Conservation (phyloP, 257 asterid genomes). For the Leptodermis oblonga region DNA sequence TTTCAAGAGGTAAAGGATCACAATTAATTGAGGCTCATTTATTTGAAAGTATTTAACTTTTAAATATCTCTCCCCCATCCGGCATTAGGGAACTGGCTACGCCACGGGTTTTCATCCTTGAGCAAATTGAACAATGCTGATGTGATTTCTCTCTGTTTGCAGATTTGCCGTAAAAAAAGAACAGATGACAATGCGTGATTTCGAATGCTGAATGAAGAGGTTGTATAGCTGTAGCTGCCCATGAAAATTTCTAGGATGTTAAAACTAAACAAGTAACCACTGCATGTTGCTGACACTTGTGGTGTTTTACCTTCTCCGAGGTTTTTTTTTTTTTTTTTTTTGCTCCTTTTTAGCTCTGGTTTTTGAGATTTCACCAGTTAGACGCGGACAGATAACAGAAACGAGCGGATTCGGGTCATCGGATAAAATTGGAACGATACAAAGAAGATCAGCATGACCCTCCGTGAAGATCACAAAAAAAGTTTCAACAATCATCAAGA, state of each 20-base stretch:
- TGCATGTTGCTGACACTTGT: background rate
- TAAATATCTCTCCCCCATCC: too few species aligned
- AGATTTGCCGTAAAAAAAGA: constrained; percentile 20
- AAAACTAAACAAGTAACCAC: constrained; percentile 4
- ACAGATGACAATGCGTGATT: background rate
- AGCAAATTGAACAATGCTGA: background rate
- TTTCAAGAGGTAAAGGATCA: constrained; percentile 49
- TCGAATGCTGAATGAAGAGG: background rate
- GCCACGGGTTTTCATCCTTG: too few species aligned
- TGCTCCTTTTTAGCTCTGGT: background rate
- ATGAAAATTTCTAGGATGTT: background rate
- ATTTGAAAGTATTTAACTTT: too few species aligned
- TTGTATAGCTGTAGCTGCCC: background rate
- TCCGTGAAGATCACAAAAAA: too few species aligned
- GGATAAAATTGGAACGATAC: too few species aligned
- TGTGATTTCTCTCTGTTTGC: background rate
- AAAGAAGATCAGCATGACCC: too few species aligned
- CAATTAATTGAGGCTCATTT: background rate
- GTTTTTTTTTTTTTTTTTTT: too few species aligned
- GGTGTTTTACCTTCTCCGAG: constrained; percentile 6
- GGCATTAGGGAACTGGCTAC: too few species aligned
- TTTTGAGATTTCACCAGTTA: constrained; percentile 8
- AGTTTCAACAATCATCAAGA: background rate
- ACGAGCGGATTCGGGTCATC: too few species aligned
- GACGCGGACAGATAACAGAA: background rate